These are phyloP conservation scores for Croton laevigatus DNA, from an alignment of 441 rosid species.

Conservation along the genomic window DNA sequence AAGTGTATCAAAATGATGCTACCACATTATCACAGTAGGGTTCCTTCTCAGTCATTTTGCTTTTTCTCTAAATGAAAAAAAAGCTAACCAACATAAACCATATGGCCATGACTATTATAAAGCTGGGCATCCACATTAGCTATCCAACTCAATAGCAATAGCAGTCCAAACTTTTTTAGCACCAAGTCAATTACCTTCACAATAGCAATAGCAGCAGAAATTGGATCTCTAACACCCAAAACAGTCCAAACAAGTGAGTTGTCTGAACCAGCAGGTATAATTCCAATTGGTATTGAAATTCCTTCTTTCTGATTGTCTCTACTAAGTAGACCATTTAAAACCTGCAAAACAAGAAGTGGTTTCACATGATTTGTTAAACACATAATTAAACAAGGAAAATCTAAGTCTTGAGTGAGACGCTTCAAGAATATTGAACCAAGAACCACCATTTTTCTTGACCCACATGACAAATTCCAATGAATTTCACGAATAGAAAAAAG, in stretches of 20 bases:
- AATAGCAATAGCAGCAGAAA: constrained; percentile 88
- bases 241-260: constrained; percentile 99
- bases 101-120: neutral
- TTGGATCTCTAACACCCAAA: constrained; percentile 94
- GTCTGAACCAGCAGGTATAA: constrained; percentile 98
- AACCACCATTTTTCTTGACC: neutral
- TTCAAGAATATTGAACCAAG: neutral
- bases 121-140: neutral
- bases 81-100: neutral
- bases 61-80: neutral
- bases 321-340: constrained; percentile 84
- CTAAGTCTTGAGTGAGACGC: neutral
- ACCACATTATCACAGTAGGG: neutral
- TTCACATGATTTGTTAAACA: neutral
- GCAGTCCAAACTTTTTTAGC: neutral
- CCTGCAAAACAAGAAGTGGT: constrained; percentile 43
- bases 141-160: constrained; percentile 7
- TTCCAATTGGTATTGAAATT: constrained; percentile 95
- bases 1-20: too few species aligned
- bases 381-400: constrained; percentile 4
- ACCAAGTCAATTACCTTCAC: constrained; percentile 58
- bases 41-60: neutral
- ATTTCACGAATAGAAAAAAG: neutral
- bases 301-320: constrained; percentile 96
- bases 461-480: constrained; percentile 7